Evolutionary conservation across 129 eudicot species (phyloP).

Genomic region (Flaveria bidentis): DNA sequence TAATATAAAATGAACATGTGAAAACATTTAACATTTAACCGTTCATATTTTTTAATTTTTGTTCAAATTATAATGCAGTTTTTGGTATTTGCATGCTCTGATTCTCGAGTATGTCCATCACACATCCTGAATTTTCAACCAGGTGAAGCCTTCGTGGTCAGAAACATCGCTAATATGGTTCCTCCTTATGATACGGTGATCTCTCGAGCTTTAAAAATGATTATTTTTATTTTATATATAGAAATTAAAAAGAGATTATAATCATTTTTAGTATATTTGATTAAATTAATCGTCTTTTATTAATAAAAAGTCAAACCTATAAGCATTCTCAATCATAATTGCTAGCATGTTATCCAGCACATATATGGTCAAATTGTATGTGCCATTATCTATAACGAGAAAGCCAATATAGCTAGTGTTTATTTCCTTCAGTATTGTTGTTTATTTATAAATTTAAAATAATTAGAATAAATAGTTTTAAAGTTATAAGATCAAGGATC

Average conservation of each 20-base stretch:
- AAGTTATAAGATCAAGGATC: background rate
- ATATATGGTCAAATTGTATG: slow-evolving; percentile 10
- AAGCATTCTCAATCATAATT: slow-evolving; percentile 30
- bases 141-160: slow-evolving; percentile 82
- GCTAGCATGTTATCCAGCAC: slow-evolving; percentile 38
- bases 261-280: slow-evolving; percentile 4
- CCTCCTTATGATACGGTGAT: slow-evolving; percentile 75
- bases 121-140: slow-evolving; percentile 83
- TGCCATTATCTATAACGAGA: slow-evolving; percentile 6
- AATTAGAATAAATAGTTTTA: background rate
- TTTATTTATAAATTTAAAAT: background rate
- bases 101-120: slow-evolving; percentile 90
- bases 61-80: slow-evolving; percentile 47
- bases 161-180: slow-evolving; percentile 94
- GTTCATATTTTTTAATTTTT: background rate
- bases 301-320: slow-evolving; percentile 24
- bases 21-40: background rate
- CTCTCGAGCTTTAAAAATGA: background rate
- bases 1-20: background rate
- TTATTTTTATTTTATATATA: background rate
- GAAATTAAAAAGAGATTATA: background rate
- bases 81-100: slow-evolving; percentile 87
- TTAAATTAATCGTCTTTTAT: background rate
- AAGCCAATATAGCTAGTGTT: background rate
- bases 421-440: background rate